Evolutionary conservation across 2,329 filamentous ascomycete genomes (phyloP).

Genomic region (Botryotinia calthae): DNA sequence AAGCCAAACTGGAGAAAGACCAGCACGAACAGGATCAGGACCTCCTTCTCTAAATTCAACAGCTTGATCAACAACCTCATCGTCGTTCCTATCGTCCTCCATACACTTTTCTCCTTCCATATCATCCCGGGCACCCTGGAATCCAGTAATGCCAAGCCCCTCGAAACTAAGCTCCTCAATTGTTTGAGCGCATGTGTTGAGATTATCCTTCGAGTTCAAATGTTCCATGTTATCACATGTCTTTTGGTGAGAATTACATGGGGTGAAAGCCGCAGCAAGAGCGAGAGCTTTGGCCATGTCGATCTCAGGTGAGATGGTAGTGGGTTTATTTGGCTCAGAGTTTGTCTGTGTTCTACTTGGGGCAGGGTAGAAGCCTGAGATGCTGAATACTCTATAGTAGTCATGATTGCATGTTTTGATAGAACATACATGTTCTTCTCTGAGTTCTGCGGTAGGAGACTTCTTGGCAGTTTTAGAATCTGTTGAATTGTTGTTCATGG

Average conservation of each 20-base stretch:
- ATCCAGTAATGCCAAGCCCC: background rate
- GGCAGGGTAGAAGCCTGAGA: background rate
- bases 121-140: background rate
- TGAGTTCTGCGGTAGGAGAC: background rate
- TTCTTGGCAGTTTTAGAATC: background rate
- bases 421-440: background rate
- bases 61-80: background rate
- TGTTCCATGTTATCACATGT: background rate
- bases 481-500: background rate
- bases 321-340: too few species aligned
- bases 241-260: background rate
- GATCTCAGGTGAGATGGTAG: background rate
- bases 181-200: background rate
- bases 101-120: background rate
- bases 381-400: background rate
- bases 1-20: background rate
- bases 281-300: background rate
- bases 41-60: background rate
- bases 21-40: background rate
- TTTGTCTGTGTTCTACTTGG: too few species aligned
- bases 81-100: background rate
- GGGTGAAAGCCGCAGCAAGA: background rate
- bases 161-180: background rate
- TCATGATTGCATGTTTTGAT: background rate
- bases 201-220: background rate